Evolutionary conservation across 1,284 basidiomycete genomes (phyloP).

Genomic region (Boletellus dicymbophilus): DNA sequence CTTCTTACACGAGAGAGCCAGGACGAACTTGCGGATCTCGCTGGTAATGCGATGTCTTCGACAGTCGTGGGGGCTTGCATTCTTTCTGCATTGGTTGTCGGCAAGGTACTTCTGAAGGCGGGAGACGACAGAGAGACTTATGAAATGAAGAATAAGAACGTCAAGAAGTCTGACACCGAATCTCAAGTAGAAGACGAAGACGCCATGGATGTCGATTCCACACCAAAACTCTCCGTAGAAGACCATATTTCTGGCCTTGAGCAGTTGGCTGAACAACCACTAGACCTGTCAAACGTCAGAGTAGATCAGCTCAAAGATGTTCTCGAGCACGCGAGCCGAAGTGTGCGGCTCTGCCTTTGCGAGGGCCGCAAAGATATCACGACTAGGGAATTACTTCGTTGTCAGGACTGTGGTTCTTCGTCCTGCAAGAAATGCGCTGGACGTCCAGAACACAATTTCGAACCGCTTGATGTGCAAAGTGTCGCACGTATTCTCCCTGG

Average conservation of each 20-base stretch:
- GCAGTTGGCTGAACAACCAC: constrained; percentile 55
- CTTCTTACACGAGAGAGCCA: constrained; percentile 91
- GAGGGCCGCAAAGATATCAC: constrained; percentile 87
- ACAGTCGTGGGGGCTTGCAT: constrained; percentile 95
- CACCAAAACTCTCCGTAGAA: constrained; percentile 34
- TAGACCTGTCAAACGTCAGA: constrained; percentile 69
- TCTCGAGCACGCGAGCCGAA: constrained; percentile 67
- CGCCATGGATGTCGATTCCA: constrained; percentile 48
- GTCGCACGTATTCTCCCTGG: constrained; percentile 65
- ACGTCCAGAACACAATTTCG: constrained; percentile 83
- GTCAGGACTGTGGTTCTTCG: constrained; percentile 76
- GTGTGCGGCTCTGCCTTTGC: constrained; percentile 82
- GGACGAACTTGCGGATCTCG: constrained; percentile 92
- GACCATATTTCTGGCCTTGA: constrained; percentile 73
- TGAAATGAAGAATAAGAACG: constrained; percentile 65
- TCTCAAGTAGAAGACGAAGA: constrained; percentile 41
- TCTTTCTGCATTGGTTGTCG: constrained; percentile 76
- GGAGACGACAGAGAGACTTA: constrained; percentile 66
- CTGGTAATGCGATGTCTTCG: constrained; percentile 96
- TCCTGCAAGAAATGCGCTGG: constrained; percentile 89
- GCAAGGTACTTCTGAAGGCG: constrained; percentile 62
- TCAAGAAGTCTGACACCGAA: constrained; percentile 40
- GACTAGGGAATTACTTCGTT: constrained; percentile 67
- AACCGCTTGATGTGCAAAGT: constrained; percentile 48
- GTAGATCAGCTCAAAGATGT: constrained; percentile 54